Percentiles rank a stretch among this genome's conserved stretches.
Conservation (phyloP, 495 filamentous ascomycete genomes). For the Tricharina praecox region DNA sequence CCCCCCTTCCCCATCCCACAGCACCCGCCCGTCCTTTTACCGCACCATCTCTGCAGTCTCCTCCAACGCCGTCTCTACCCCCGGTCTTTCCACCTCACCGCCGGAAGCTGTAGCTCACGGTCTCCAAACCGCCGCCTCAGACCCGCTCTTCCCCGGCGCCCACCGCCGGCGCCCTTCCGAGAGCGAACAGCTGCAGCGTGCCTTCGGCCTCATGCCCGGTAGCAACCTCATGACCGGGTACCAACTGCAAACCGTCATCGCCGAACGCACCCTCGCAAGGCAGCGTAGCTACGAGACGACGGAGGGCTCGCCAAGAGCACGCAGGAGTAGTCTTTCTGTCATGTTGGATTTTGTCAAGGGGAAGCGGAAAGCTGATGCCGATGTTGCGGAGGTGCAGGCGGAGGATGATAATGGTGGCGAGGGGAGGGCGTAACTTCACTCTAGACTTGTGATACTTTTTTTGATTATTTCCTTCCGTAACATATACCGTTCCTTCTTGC, state of each 20-base stretch:
- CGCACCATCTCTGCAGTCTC: background rate
- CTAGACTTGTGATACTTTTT: too few relatives aligned
- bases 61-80: constrained; percentile 1
- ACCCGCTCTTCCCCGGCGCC: background rate
- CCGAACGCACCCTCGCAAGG: too few relatives aligned
- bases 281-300: too few relatives aligned
- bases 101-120: background rate
- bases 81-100: background rate
- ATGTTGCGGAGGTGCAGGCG: too few relatives aligned
- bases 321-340: constrained; percentile 14
- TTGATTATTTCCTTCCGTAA: too few relatives aligned
- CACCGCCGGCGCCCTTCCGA: background rate
- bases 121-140: background rate
- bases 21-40: background rate
- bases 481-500: too few relatives aligned
- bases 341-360: constrained; percentile 10
- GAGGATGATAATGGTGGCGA: background rate
- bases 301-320: background rate
- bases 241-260: constrained; percentile 17
- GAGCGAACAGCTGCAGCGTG: background rate
- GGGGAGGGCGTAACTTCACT: too few relatives aligned
- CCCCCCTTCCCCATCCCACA: background rate
- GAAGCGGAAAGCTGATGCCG: background rate
- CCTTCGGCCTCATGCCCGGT: background rate
- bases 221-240: constrained; percentile 13